Base-by-base conservation (phyloP, 2,329 filamentous ascomycete genomes). In the Epichloe gansuensis region DNA sequence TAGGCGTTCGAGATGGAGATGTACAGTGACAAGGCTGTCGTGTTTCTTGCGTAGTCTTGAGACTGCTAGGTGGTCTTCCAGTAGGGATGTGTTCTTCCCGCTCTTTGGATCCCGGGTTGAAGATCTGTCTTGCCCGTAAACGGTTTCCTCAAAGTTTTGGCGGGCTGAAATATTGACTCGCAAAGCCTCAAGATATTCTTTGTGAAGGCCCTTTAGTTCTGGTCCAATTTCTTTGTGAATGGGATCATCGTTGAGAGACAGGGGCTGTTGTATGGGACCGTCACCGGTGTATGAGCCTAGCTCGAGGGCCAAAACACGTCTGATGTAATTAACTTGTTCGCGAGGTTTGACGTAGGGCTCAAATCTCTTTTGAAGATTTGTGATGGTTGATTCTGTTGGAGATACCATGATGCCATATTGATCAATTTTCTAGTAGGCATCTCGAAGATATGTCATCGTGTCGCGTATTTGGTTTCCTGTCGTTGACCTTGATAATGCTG, bases 271-370 rank as follows among this genome's bases (percentile, higher is more conserved):
- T 47, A 71, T 61, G 31, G 70, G 64, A n/a, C 67, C 70, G 54
- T 70, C 65, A 15, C 71, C 65, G 17, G 76, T 60, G 56, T 69
- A 72, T 23, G 73, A 70, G 31, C 71, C 72, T 4, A 84, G 66
- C 56, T 81, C 73, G 21, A 76, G 70, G 42, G 76, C 72, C 45
- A 82, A 61, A 34, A 81, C 66, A 48, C 74, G 75, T 55, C 77
- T 72, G 52, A 84, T 76, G 46, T 76, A 75, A 38, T 73, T 68
- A 47, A 74, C 71, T 57, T 84, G 77, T 53, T 82, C 77, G 27
- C 78, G 73, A 31, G 76, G 72, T 49, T 76, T 78, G 52, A 82
- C 68, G 54, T 73, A 80, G 4, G 76, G 74, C 36, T 70, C 66
- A 23, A 84, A 68, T 17, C 64, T 66, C 41, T 66, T 64, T 51